Conservation (phyloP, 495 filamentous ascomycete genomes). For the Lophium mytilinum region DNA sequence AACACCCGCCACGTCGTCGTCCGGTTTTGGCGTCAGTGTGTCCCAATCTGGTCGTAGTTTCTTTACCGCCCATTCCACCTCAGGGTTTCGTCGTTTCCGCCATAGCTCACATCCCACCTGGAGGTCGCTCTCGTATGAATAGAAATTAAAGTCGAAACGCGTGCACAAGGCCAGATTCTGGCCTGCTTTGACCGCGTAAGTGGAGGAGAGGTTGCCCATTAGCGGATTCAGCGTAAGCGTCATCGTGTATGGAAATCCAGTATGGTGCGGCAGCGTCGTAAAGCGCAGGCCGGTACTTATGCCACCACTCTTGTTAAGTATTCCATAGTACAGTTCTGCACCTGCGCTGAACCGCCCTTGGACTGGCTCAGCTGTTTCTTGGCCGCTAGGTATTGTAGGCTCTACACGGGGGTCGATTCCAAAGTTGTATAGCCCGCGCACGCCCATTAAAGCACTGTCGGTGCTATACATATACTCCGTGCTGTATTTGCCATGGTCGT, state of each 20-base stretch:
- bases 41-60: conserved; percentile 28
- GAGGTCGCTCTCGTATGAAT: conserved; percentile 93
- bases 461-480: conserved; percentile 88
- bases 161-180: conserved; percentile 75
- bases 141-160: conserved; percentile 93
- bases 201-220: conserved; percentile 83
- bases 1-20: conserved; percentile 72
- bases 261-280: conserved; percentile 79
- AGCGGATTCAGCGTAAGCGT: conserved; percentile 74
- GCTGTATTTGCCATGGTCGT: conserved; percentile 80
- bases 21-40: conserved; percentile 2
- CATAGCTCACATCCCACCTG: conserved; percentile 86
- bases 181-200: conserved; percentile 80
- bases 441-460: conserved; percentile 79
- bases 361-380: conserved; percentile 15
- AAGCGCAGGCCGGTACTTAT: conserved; percentile 77
- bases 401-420: conserved; percentile 61
- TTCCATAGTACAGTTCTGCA: conserved; percentile 91
- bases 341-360: conserved; percentile 45
- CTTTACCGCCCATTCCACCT: conserved; percentile 35
- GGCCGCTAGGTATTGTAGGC: conserved; percentile 7
- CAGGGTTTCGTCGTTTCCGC: conserved; percentile 45
- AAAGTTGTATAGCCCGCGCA: conserved; percentile 90
- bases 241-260: conserved; percentile 81
- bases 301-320: conserved; percentile 83